A percentile compares a stretch with the other conserved stretches of the same genome.
Evolutionary conservation across 768 basidiomycete genomes (phyloP).

Genomic region (Suillus weaverae): DNA sequence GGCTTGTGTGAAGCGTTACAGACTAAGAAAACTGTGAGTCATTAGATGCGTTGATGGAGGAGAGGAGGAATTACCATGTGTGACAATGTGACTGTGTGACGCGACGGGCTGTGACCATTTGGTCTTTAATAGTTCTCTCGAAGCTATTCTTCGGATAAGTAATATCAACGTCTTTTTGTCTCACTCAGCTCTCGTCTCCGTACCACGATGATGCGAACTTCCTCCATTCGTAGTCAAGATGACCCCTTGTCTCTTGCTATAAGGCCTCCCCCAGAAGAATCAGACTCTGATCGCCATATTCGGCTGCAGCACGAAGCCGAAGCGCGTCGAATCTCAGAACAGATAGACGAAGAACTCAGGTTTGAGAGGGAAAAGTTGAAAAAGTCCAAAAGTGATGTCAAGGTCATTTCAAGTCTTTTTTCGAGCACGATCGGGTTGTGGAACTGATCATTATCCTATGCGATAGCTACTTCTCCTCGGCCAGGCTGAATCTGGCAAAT

Average conservation of each 20-base stretch:
- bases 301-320: slow-evolving; percentile 70
- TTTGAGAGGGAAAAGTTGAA: slow-evolving; percentile 65
- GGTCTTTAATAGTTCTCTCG: slow-evolving; percentile 11
- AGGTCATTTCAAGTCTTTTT: slow-evolving; percentile 41
- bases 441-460: slow-evolving; percentile 21
- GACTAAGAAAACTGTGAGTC: slow-evolving; percentile 50
- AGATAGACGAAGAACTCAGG: slow-evolving; percentile 79
- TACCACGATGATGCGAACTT: slow-evolving; percentile 58
- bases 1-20: slow-evolving; percentile 91
- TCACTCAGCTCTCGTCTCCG: slow-evolving; percentile 28
- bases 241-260: slow-evolving; percentile 73
- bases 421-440: background rate
- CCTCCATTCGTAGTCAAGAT: slow-evolving; percentile 72
- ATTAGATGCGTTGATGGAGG: slow-evolving; percentile 25
- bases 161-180: slow-evolving; percentile 18
- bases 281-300: slow-evolving; percentile 57
- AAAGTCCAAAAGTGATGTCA: slow-evolving; percentile 72
- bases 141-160: background rate
- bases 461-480: slow-evolving; percentile 69
- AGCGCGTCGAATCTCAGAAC: slow-evolving; percentile 73
- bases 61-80: slow-evolving; percentile 27
- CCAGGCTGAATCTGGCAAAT: slow-evolving; percentile 79
- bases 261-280: slow-evolving; percentile 65
- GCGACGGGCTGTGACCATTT: slow-evolving; percentile 29
- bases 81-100: slow-evolving; percentile 8